A percentile compares a stretch with the other conserved stretches of the same genome.
These are phyloP conservation scores for Lachancea kluyveri DNA, from an alignment of 805 yeast genomes.

Conservation along the genomic window DNA sequence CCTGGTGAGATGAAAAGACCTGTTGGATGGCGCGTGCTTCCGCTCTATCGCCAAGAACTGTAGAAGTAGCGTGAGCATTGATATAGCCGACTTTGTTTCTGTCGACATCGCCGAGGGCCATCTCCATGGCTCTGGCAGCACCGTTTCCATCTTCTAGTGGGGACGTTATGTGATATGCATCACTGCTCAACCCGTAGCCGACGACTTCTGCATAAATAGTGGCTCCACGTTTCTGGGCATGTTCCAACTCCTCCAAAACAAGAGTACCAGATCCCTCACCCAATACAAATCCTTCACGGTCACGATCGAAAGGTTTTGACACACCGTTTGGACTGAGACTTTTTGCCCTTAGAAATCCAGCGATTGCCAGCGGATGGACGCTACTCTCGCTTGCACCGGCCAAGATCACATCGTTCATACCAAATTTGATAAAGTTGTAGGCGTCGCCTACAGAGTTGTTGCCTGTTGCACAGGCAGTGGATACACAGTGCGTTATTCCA, in stretches of 20 bases:
- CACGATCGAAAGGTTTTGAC: conserved; percentile 80
- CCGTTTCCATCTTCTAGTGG: conserved; percentile 82
- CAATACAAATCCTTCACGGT: conserved; percentile 80
- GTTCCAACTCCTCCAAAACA: conserved; percentile 69
- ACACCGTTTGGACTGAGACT: conserved; percentile 64
- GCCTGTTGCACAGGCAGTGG: conserved; percentile 98
- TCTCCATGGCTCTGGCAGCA: conserved; percentile 73
- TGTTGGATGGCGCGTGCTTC: conserved; percentile 70
- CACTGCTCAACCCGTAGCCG: conserved; percentile 91
- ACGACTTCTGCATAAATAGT: conserved; percentile 70
- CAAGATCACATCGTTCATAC: conserved; percentile 78
- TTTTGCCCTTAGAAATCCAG: conserved; percentile 88
- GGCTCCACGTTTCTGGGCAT: conserved; percentile 61
- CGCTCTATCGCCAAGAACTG: conserved; percentile 81
- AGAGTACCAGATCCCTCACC: conserved; percentile 90
- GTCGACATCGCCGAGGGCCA: conserved; percentile 53
- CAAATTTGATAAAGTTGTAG: conserved; percentile 66
- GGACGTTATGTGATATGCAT: conserved; percentile 89
- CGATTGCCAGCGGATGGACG: conserved; percentile 77
- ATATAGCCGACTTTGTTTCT: conserved; percentile 60
- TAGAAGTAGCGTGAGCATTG: conserved; percentile 97
- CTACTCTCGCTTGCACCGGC: conserved; percentile 94
- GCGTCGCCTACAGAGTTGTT: conserved; percentile 93
- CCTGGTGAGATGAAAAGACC: conserved; percentile 38
- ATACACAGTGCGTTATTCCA: conserved; percentile 84